A percentile compares a stretch with the other conserved stretches of the same genome.
Evolutionary conservation across 331 rosid species (phyloP).

Genomic region (Rhamnella rubrinervis): DNA sequence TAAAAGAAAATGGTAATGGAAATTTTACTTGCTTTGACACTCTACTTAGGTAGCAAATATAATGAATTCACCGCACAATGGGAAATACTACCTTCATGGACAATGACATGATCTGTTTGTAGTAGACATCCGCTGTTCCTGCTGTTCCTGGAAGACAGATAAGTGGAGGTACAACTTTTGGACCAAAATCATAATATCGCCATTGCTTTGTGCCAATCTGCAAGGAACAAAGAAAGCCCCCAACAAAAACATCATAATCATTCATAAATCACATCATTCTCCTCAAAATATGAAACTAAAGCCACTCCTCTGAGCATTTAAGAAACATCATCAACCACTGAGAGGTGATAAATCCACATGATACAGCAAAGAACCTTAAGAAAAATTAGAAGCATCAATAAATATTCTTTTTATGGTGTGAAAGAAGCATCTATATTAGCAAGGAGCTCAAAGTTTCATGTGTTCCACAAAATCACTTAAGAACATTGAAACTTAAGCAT

Average conservation of each 20-base stretch:
- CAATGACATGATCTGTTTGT: constrained; percentile 92
- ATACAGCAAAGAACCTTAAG: too few relatives aligned
- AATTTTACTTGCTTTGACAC: not conserved
- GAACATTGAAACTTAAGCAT: too few relatives aligned
- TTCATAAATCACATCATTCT: too few relatives aligned
- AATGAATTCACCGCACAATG: constrained; percentile 1
- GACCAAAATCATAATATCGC: constrained; percentile 98
- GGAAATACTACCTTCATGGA: constrained; percentile 70
- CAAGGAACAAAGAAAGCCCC: constrained; percentile 9
- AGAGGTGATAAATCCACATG: too few relatives aligned
- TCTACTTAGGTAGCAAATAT: not conserved
- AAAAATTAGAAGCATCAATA: too few relatives aligned
- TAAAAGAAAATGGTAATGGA: not conserved
- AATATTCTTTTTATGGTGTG: too few relatives aligned
- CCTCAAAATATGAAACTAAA: too few relatives aligned
- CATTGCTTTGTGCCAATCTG: constrained; percentile 97
- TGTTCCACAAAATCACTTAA: too few relatives aligned
- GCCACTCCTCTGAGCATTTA: too few relatives aligned
- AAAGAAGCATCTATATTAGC: too few relatives aligned
- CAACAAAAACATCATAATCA: not conserved
- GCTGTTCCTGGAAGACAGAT: constrained; percentile 98
- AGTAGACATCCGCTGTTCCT: constrained; percentile 94
- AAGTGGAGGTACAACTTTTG: constrained; percentile 90
- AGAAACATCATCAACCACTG: too few relatives aligned
- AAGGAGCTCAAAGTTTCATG: too few relatives aligned